phyloP scores from a whole-genome alignment of 139 green algal genomes.

The Chlamydomonas asymmetrica region DNA sequence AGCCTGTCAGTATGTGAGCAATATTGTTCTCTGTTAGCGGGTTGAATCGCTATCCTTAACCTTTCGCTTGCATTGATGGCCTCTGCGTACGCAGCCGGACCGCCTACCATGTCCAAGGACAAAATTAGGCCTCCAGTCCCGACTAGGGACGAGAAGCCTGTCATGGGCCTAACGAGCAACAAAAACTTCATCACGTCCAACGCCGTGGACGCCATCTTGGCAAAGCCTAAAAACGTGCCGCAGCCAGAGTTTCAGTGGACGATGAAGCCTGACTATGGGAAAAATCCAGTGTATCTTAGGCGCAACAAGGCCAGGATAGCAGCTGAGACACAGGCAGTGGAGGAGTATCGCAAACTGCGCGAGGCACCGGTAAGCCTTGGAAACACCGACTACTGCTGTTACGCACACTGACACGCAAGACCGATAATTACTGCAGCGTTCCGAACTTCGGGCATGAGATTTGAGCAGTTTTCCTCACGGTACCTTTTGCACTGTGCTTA shows the following conservation, averaged over 20 bases:
- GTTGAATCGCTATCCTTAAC: not conserved
- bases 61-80: not conserved
- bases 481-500: not conserved
- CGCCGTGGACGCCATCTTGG: slow-evolving; percentile 68
- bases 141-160: slow-evolving; percentile 54
- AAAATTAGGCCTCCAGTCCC: slow-evolving; percentile 65
- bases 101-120: slow-evolving; percentile 44
- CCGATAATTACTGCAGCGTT: too few relatives aligned
- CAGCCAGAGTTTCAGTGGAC: slow-evolving; percentile 51
- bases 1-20: too few relatives aligned
- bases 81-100: slow-evolving; percentile 30
- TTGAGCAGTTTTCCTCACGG: too few relatives aligned
- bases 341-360: slow-evolving; percentile 57
- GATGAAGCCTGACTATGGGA: slow-evolving; percentile 69
- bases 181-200: slow-evolving; percentile 86
- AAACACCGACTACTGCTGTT: not conserved
- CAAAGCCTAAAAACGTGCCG: slow-evolving; percentile 50
- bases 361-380: slow-evolving; percentile 45
- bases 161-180: slow-evolving; percentile 68
- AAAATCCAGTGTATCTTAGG: slow-evolving; percentile 81
- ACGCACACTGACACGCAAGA: not conserved
- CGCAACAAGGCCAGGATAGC: slow-evolving; percentile 67
- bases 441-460: too few relatives aligned
- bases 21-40: not conserved
- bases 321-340: slow-evolving; percentile 64